Conservation (phyloP, 345 rosid species). For the Eucalyptus curtisii region DNA sequence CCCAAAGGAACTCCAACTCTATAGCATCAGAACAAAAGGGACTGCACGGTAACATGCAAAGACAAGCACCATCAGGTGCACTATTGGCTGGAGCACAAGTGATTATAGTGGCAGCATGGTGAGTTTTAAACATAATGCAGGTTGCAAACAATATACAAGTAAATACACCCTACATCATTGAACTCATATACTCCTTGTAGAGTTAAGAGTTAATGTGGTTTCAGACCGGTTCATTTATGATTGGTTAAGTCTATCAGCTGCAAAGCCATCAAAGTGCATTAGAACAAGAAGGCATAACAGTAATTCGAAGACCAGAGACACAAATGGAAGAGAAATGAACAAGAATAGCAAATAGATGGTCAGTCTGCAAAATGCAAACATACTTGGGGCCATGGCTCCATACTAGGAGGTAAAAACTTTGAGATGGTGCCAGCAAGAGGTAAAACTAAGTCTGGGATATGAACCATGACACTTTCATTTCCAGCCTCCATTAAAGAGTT, state of each 20-base stretch:
- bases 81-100: not conserved
- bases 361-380: constrained; percentile 5
- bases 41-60: not conserved
- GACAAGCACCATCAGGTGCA: not conserved
- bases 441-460: constrained; percentile 58
- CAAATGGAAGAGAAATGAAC: not conserved
- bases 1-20: not conserved
- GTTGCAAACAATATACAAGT: not conserved
- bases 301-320: not conserved
- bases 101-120: not conserved
- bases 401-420: constrained; percentile 29
- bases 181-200: not conserved
- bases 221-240: not conserved
- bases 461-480: constrained; percentile 36
- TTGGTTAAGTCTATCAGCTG: not conserved
- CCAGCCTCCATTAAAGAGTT: constrained; percentile 55
- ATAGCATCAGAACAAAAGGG: not conserved
- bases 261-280: not conserved
- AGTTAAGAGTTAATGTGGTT: not conserved
- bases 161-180: not conserved
- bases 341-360: not conserved
- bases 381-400: constrained; percentile 71
- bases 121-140: not conserved
- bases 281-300: not conserved
- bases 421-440: constrained; percentile 37